These are phyloP conservation scores for Pilaira anomala DNA, from an alignment of 192 early-diverging fungal species.

Conservation along the genomic window DNA sequence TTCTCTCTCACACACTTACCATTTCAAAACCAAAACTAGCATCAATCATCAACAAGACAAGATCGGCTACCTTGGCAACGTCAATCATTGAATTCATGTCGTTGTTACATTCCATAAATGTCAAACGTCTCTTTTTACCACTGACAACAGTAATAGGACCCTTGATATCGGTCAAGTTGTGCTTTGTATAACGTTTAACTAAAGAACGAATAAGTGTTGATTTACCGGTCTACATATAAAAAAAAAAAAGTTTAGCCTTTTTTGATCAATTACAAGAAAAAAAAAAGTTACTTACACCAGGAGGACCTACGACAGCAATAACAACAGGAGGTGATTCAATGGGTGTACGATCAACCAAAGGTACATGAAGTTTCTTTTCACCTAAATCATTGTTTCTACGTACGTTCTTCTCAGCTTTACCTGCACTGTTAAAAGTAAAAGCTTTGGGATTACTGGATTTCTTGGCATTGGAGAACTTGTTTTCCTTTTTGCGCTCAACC, in stretches of 20 bases:
- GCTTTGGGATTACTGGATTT: slow-evolving; percentile 90
- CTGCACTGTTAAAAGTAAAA: slow-evolving; percentile 67
- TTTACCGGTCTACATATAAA: slow-evolving; percentile 83
- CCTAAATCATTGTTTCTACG: slow-evolving; percentile 81
- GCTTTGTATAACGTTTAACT: slow-evolving; percentile 93
- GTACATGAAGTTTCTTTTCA: slow-evolving; percentile 93
- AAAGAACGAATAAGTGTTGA: slow-evolving; percentile 96
- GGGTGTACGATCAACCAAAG: slow-evolving; percentile 91
- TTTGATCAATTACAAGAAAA: slow-evolving; percentile 8
- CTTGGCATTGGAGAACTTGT: slow-evolving; percentile 70
- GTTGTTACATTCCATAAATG: slow-evolving; percentile 96
- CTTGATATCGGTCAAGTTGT: slow-evolving; percentile 85
- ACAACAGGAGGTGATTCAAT: slow-evolving; percentile 88
- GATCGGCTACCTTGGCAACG: slow-evolving; percentile 93
- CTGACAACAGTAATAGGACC: slow-evolving; percentile 97
- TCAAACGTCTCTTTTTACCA: slow-evolving; percentile 91
- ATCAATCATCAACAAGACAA: slow-evolving; percentile 93
- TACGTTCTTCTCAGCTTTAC: slow-evolving; percentile 73
- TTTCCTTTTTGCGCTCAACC: slow-evolving; percentile 71
- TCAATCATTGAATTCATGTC: slow-evolving; percentile 98
- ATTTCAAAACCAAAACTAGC: slow-evolving; percentile 99
- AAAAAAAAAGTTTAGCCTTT: slow-evolving; percentile 7
- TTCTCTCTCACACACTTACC: no score
- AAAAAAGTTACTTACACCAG: slow-evolving; percentile 53
- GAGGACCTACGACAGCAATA: slow-evolving; percentile 95